Conservation (phyloP, 805 yeast species). For the Candida wancherniae region DNA sequence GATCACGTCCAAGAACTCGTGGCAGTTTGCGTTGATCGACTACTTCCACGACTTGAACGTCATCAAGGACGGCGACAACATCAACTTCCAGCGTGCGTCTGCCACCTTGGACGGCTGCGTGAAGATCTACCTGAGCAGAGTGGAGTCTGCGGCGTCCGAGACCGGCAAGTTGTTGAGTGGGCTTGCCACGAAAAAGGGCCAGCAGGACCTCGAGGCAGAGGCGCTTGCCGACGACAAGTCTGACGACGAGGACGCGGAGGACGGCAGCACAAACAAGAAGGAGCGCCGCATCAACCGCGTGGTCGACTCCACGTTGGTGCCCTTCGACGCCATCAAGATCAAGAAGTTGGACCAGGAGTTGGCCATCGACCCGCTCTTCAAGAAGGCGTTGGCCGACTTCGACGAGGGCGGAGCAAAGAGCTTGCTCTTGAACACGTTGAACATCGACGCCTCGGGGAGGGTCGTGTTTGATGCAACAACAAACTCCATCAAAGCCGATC, state of each 20-base stretch:
- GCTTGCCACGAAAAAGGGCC: constrained; percentile 38
- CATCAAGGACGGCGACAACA: constrained; percentile 64
- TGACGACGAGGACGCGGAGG: constrained; percentile 18
- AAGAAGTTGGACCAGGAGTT: constrained; percentile 61
- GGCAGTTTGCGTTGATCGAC: constrained; percentile 89
- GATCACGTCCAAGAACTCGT: constrained; percentile 77
- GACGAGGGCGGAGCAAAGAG: constrained; percentile 83
- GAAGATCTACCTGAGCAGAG: constrained; percentile 84
- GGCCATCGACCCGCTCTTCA: constrained; percentile 69
- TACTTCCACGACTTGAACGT: constrained; percentile 82
- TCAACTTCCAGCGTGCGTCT: constrained; percentile 86
- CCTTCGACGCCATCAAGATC: constrained; percentile 46
- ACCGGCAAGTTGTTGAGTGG: constrained; percentile 83
- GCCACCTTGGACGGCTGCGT: constrained; percentile 94
- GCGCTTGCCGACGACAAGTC: constrained; percentile 21
- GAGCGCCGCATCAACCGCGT: constrained; percentile 18
- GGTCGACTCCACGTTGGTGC: constrained; percentile 18
- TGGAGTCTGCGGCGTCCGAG: constrained; percentile 87
- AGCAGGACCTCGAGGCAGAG: constrained; percentile 22
- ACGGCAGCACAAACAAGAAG: constrained; percentile 15
- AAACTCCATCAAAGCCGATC: constrained; percentile 19
- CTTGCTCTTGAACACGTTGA: constrained; percentile 56
- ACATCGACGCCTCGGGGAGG: constrained; percentile 47
- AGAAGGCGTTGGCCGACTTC: constrained; percentile 68
- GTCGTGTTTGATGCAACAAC: constrained; percentile 64